Base-by-base conservation (phyloP, 495 filamentous ascomycete genomes). In the Tricharina praecox region DNA sequence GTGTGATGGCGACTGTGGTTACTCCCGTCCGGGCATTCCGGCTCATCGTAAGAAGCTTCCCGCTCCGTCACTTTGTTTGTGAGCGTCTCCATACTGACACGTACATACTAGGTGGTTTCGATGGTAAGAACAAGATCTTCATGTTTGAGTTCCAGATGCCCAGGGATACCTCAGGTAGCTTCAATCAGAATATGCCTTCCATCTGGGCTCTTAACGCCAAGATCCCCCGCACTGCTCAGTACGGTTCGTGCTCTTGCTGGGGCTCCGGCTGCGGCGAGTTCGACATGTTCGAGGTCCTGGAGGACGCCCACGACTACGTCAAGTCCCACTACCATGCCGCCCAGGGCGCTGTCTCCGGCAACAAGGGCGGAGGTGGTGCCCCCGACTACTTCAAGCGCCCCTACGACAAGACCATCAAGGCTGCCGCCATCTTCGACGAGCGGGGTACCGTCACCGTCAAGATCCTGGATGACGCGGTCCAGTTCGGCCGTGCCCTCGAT, bases 141-240 rank as follows among this genome's bases (percentile, higher is more conserved):
- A 61, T 82, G 23, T 62, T 77, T 24, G 75, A 83, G 42, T 83
- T 82, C 61, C 55, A 61, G 13, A 83, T 84, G 79, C 81, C 81
- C 0, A 43, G 59, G 23, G 63, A 73, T 50, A 64, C 62, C 50
- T 59, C 57, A 4, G 62, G 64, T 32, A 50, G 52, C 8, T 62
- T 59, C 25, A 70, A 76, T 51, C 63, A 46, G 26, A 68, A 81
- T 59, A 74, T 75, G 71, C 78, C 78, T 2, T 69, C 78, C 4
- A 70, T 75, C 57, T 84, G 81, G 81, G 61, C 77, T 23, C 67
- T 84, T 23, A 85, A 85, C 64, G 74, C 76, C 4, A 67, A 71
- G 34, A 81, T 85, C 48, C 72, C 78, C 1, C 68, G 70, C 28
- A 80, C 74, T 1, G 62, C 68, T 0, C 79, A 85, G 53, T 85